These are phyloP conservation scores for Oleoguttula mirabilis DNA, from an alignment of 495 filamentous ascomycete species.

Conservation along the genomic window DNA sequence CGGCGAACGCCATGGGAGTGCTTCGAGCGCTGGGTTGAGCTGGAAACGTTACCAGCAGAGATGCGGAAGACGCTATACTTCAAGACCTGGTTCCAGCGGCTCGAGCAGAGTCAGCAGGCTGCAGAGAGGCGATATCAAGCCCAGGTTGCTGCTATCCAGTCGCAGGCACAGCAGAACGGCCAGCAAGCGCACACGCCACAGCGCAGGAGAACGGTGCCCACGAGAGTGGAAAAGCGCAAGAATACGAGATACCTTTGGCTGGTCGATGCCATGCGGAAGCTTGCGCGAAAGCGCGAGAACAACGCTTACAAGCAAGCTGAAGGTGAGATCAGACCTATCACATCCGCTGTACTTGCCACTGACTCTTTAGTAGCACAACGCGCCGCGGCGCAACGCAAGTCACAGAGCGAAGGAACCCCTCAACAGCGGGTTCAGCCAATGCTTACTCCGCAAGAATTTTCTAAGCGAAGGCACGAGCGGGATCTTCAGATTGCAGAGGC, in stretches of 20 bases:
- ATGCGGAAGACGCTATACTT: conserved; percentile 93
- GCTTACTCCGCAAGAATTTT: conserved; percentile 78
- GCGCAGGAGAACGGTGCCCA: conserved; percentile 55
- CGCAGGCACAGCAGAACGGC: conserved; percentile 44
- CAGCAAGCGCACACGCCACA: conserved; percentile 45
- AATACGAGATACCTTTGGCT: conserved; percentile 75
- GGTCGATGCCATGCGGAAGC: conserved; percentile 87
- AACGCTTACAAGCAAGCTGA: conserved; percentile 76
- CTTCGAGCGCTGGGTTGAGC: conserved; percentile 85
- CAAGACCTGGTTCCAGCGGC: conserved; percentile 63
- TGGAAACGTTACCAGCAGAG: conserved; percentile 79
- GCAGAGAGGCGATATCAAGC: conserved; percentile 46
- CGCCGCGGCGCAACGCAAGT: conserved; percentile 27
- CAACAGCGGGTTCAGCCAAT: conserved; percentile 30
- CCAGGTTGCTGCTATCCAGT: conserved; percentile 42
- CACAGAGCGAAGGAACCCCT: conserved; percentile 24
- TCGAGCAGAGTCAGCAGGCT: conserved; percentile 65
- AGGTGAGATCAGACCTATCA: conserved; percentile 33
- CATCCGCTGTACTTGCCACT: conserved; percentile 4
- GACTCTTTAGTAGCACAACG: conserved; percentile 23
- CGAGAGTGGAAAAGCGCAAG: conserved; percentile 72
- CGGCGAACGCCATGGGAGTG: conserved; percentile 96
- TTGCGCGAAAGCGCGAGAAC: conserved; percentile 86
- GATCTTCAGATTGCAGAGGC: conserved; percentile 67
- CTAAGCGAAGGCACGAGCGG: conserved; percentile 71